Evolutionary conservation across 2,329 filamentous ascomycete genomes (phyloP), one percentile per base, ranked within the genome.

Genomic region (Aspergillus pseudoglaucus): DNA sequence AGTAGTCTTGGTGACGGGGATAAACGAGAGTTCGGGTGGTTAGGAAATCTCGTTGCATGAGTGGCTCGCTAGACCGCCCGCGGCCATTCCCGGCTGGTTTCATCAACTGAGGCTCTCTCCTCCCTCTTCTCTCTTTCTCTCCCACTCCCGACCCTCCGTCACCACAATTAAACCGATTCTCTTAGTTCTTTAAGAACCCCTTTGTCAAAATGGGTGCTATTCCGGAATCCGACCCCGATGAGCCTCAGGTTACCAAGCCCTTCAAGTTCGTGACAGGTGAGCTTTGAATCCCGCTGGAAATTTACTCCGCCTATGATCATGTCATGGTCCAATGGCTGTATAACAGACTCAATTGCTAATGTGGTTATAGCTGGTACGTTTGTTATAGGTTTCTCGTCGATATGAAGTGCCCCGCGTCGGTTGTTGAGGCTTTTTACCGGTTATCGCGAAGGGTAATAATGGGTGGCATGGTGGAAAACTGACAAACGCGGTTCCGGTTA

Each of bases 241-340:
- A 88, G 67, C 79, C 82, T 69, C 83, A 83, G 69, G 87, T 95
- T 74, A 96, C 90, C 77, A 98, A 96, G 85, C 94, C 94, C 75
- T 98, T 98, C 87, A 98, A 98, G 87, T 97, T 97, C 79, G 93
- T 97, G 69, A 97, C 91, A 78, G 91, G 90, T 95, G 82, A 74
- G 88, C 62, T 58, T 51, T 18, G 20, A 14, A 7, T 17, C 23
- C 7, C 22, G 12, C 17, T 32, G 22, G 22, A 10, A 18, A 25
- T n/a, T 18, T 30, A 14, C 40, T 18, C 22, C 14, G 6, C 30
- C 42, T 20, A 25, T 2, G 14, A 44, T 44, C 25, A 20, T 35
- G 10, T 20, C 41, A 51, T 46, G 49, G 48, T 42, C 48, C 53
- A 53, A 61, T 61, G 52, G 62, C 58, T 56, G 52, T 49, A 59